phyloP scores from a whole-genome alignment of 768 basidiomycete genomes.

The Rhodotorula paludigena region DNA sequence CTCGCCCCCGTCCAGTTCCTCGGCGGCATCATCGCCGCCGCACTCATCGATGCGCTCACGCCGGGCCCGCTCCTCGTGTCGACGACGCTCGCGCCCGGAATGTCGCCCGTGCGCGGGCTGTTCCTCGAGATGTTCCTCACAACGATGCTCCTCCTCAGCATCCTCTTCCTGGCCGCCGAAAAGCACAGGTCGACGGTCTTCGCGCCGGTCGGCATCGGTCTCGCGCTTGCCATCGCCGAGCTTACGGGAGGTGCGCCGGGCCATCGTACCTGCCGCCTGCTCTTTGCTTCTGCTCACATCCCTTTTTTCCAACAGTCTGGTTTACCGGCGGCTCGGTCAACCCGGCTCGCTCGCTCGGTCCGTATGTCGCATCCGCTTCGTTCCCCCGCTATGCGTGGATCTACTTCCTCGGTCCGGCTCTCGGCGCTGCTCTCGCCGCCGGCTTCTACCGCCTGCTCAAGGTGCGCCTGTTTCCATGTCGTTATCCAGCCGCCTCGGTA shows the following conservation, averaged over 20 bases:
- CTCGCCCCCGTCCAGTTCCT: constrained; percentile 36
- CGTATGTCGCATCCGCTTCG: constrained; percentile 13
- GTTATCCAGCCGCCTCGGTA: too few relatives aligned
- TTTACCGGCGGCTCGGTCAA: not conserved
- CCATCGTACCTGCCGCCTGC: too few relatives aligned
- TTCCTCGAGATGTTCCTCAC: constrained; percentile 42
- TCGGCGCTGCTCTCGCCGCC: constrained; percentile 17
- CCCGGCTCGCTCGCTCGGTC: constrained; percentile 28
- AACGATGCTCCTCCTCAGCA: constrained; percentile 31
- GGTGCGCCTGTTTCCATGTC: not conserved
- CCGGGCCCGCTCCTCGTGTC: constrained; percentile 10
- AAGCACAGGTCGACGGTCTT: constrained; percentile 50
- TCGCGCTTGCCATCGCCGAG: constrained; percentile 37
- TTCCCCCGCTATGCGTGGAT: constrained; percentile 37
- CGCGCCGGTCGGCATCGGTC: constrained; percentile 50
- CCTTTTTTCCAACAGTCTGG: not conserved
- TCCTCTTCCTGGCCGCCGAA: constrained; percentile 25
- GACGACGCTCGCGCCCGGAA: constrained; percentile 29
- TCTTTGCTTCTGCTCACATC: not conserved
- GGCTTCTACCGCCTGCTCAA: constrained; percentile 30
- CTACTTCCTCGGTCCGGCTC: not conserved
- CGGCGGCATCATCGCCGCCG: constrained; percentile 35
- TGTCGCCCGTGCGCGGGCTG: constrained; percentile 23
- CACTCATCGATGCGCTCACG: constrained; percentile 20
- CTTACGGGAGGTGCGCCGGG: constrained; percentile 33